A percentile compares a stretch with the other conserved stretches of the same genome.
Conservation (phyloP, 2,329 filamentous ascomycete genomes). For the Aspergillus niger region DNA sequence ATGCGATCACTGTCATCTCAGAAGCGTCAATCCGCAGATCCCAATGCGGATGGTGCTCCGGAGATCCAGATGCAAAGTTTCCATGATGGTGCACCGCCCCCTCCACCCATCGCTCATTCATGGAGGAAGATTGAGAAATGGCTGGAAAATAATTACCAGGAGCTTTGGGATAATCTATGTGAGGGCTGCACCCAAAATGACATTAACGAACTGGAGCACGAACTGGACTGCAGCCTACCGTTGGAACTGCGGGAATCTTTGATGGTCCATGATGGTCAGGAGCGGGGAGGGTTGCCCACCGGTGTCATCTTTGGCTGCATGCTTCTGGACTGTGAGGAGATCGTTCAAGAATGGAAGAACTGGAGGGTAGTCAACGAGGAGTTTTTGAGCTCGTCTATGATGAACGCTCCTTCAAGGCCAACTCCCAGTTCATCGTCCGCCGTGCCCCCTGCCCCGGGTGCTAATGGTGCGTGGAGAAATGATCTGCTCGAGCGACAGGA, state of each 20-base stretch:
- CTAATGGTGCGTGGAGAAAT: slow-evolving; percentile 75
- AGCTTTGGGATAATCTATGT: slow-evolving; percentile 89
- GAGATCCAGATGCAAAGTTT: slow-evolving; percentile 98
- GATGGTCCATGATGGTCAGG: slow-evolving; percentile 92
- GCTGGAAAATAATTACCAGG: slow-evolving; percentile 92
- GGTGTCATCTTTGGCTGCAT: slow-evolving; percentile 93
- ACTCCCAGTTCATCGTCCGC: slow-evolving; percentile 63
- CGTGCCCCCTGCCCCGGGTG: slow-evolving; percentile 56
- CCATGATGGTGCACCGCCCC: slow-evolving; percentile 83
- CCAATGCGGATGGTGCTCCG: slow-evolving; percentile 69
- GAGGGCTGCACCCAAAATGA: slow-evolving; percentile 93
- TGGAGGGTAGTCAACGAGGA: slow-evolving; percentile 94
- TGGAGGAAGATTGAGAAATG: slow-evolving; percentile 94
- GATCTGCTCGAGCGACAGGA: slow-evolving; percentile 83
- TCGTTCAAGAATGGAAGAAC: slow-evolving; percentile 95
- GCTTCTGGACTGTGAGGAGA: slow-evolving; percentile 97
- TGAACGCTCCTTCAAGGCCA: slow-evolving; percentile 69
- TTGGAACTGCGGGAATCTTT: slow-evolving; percentile 92
- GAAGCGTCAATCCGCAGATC: slow-evolving; percentile 60
- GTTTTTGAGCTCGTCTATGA: slow-evolving; percentile 65
- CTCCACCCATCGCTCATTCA: slow-evolving; percentile 83
- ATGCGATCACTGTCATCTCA: slow-evolving; percentile 76
- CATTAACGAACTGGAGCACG: slow-evolving; percentile 93
- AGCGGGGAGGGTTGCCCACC: slow-evolving; percentile 85
- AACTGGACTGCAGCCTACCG: slow-evolving; percentile 89